Base-by-base conservation (phyloP, 1,284 basidiomycete genomes). In the Cronartium ribicola region DNA sequence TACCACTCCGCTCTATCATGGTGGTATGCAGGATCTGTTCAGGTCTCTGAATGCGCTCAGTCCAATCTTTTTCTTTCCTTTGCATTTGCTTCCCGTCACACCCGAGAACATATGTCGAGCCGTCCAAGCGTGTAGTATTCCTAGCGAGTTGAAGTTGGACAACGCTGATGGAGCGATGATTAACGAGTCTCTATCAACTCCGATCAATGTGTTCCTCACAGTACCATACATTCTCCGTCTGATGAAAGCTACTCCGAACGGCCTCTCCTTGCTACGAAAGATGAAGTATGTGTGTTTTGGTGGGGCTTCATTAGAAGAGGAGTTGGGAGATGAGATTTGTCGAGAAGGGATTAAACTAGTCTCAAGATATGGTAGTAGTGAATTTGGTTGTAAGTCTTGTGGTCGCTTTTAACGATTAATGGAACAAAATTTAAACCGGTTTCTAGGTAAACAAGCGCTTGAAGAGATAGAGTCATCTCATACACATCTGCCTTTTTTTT, bases 301-400 rank as follows among this genome's bases (percentile, higher is more conserved):
- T 8, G 85, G 86, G 7, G 77, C 77, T 20, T 79, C 79, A 0
- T 72, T 80, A 29, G 78, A 83, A 62, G 84, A 86, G 66, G 85
- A 86, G 64, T 80, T 88, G 0, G 87, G 88, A 0, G 85, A 87
- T 75, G 80, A 83, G 7, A 83, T 88, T 40, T 85, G 85, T 0
- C 81, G 81, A 0, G 78, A 83, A 29, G 85, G 85, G 0, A 84
- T 88, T 4, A 84, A 83, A 22, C 82, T 89, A 5, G 83, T 86
- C 37, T 85, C 85, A 11, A 82, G 85, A 46, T 86, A 86, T 77
- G 87, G 87, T 2, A 83, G 84, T 67, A 85, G 79, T 8, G 83
- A 84, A 77, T 51, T 71, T 44, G 68, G 78, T n/a, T 80, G 40
- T 62, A 68, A 69, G 73, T 65, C 6, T 17, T n/a, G 39, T 29